Evolutionary conservation across 2,329 filamentous ascomycete species (phyloP), one percentile per base, ranked within the genome.

Genomic region (Ramularia collo-cygni): DNA sequence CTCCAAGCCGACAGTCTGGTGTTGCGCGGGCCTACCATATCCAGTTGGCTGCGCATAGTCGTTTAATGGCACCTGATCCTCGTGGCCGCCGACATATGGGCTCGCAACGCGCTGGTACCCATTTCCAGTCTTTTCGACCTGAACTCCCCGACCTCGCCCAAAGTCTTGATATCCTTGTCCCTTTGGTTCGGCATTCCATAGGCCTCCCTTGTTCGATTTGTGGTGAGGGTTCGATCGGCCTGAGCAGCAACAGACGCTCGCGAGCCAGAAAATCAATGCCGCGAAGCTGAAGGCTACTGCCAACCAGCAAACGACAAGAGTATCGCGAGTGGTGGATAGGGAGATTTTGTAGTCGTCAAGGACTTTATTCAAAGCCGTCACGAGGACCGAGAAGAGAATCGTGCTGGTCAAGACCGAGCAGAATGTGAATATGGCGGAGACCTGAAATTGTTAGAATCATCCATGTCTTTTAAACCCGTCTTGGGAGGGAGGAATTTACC

Each of bases 161-260:
- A 42, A 44, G 12, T 48, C 31, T 2, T 50, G 48, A 16, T 55
- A 55, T 5, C 56, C 54, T 40, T 49, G 42, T 8, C 50, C 53
- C 41, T 54, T 55, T 13, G 52, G 51, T 46, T 58, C 57, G 2
- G 55, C 56, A 24, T 48, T 51, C 55, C 54, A 57, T 8, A 64
- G 54, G n/a, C 58, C 56, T 37, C 57, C 56, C 29, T 59, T 57
- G 45, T 68, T 66, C 38, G 59, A 60, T 45, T 61, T 51, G 48
- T 66, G 66, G 56, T 67, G 61, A 38, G 69, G 69, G 18, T 68
- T 66, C 39, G 66, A 71, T 53, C 74, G 71, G 33, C 86, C 85
- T 53, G 76, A 79, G 73, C 89, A 95, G 78, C 89, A 96, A 81
- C 90, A 96, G 57, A 84, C 76, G 64, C 81, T 86, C 63, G 93